Evolutionary conservation across 495 filamentous ascomycete genomes (phyloP), one percentile per base, ranked within the genome.

Genomic region (Neohortaea acidophila): DNA sequence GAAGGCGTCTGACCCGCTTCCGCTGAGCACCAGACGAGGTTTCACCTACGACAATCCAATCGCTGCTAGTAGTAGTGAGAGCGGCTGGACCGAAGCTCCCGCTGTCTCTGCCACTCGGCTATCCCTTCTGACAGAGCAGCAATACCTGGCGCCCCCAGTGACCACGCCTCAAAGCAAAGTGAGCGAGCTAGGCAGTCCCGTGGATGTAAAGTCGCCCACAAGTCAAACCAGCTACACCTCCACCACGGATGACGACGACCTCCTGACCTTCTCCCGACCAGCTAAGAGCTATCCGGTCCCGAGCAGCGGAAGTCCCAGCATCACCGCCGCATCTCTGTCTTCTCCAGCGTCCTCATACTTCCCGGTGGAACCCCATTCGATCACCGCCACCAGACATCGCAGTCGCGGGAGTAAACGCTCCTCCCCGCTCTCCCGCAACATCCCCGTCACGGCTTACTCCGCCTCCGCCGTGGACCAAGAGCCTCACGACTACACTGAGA

Each of bases 401-500:
- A 12, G 19, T 24, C n/a, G 11, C 8, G 29, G 9, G 23, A 18
- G 8, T 22, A 37, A 17, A 39, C 33, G 18, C 23, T 27, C 22
- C 38, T 41, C 39, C 26, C 44, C 40, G 4, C 35, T 53, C 41
- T 35, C 49, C 37, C 33, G 40, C 30, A 39, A 49, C 35, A 44
- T 39, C 42, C 30, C 51, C 33, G 35, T 50, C 49, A 35, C 39
- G 61, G 64, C 23, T 36, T 57, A 49, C 61, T 65, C 21, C 3
- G 36, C 53, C 29, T 51, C 65, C 0, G 51, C 66, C 10, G 58
- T 64, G 21, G 59, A 64, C 8, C 54, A 59, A 15, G 64, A 70
- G 34, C 63, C 61, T 7, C 73, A 77, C 75, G 81, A 91, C 59
- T 92, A 92, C 54, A 73, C 75, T 32, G 86, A 94, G 60, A 97